A percentile compares a stretch with the other conserved stretches of the same genome.
phyloP scores from a whole-genome alignment of 2,329 filamentous ascomycete species.

The Colletotrichum euphorbiae region DNA sequence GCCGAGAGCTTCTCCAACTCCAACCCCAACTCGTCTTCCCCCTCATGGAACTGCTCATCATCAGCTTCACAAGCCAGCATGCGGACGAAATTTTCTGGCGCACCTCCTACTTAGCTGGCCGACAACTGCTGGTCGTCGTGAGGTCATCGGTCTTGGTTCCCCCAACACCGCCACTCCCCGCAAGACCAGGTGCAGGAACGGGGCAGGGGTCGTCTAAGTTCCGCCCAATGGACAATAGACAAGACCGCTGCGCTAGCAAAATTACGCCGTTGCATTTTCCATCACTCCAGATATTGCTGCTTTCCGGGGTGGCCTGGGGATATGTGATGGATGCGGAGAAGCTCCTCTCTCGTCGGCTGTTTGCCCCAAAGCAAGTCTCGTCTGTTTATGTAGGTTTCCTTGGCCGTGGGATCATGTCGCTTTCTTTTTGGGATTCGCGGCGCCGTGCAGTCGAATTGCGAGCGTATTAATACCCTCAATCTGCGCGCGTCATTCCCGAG shows the following conservation, averaged over 20 bases:
- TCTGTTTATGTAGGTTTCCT: conserved; percentile 30
- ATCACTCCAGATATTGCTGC: conserved; percentile 34
- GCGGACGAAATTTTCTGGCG: conserved; percentile 12
- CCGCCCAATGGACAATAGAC: conserved; percentile 34
- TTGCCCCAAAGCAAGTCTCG: conserved; percentile 36
- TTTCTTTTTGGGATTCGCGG: not conserved
- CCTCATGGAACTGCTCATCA: conserved; percentile 26
- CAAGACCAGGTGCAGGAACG: conserved; percentile 25
- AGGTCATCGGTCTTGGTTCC: conserved; percentile 11
- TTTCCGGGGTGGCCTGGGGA: not conserved
- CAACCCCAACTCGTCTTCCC: conserved; percentile 32
- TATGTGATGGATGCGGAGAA: conserved; percentile 39
- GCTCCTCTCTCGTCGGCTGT: conserved; percentile 18
- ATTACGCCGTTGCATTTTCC: conserved; percentile 27
- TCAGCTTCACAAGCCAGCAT: conserved; percentile 30
- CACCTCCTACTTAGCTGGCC: conserved; percentile 10
- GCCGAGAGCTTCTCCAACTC: conserved; percentile 24
- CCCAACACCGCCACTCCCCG: conserved; percentile 25
- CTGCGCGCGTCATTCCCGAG: conserved; percentile 15
- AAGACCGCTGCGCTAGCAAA: conserved; percentile 36
- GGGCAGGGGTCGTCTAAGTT: conserved; percentile 27
- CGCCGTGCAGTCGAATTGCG: conserved; percentile 1
- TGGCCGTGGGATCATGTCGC: conserved; percentile 32
- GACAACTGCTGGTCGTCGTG: conserved; percentile 17
- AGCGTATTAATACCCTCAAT: conserved; percentile 40